These are phyloP conservation scores for Fraxinus floribunda DNA, from an alignment of 305 asterid genomes.

Conservation along the genomic window DNA sequence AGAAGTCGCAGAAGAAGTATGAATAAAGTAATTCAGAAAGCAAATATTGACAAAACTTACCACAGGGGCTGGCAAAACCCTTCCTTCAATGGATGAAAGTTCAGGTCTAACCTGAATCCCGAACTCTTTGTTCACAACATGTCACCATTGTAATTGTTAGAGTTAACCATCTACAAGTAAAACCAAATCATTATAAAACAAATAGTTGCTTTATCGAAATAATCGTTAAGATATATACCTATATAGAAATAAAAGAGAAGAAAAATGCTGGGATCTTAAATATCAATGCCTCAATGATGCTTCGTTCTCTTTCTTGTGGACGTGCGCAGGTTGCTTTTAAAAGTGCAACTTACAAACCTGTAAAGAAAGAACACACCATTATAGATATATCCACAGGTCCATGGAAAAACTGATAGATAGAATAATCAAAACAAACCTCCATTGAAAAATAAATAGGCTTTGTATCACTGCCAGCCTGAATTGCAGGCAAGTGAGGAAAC, in stretches of 20 bases:
- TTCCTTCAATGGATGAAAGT: constrained; percentile 54
- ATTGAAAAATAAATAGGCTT: constrained; percentile 65
- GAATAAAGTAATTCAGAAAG: not conserved
- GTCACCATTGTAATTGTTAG: constrained; percentile 39
- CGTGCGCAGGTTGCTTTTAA: constrained; percentile 73
- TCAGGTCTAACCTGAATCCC: constrained; percentile 50
- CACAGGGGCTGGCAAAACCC: constrained; percentile 70
- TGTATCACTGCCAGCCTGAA: constrained; percentile 58
- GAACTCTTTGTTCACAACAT: constrained; percentile 39
- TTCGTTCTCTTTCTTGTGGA: constrained; percentile 33
- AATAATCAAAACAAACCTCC: constrained; percentile 50
- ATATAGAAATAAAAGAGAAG: not conserved
- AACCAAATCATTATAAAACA: not conserved
- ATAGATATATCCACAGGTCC: not conserved
- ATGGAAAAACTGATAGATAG: not conserved
- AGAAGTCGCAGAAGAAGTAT: not conserved
- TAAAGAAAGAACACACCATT: not conserved
- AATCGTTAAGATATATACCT: not conserved
- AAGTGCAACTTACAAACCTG: constrained; percentile 71
- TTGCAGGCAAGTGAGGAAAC: constrained; percentile 50
- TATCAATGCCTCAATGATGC: constrained; percentile 39
- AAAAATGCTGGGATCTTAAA: not conserved
- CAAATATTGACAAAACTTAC: constrained; percentile 30
- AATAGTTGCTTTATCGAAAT: not conserved
- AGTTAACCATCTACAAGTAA: constrained; percentile 40